phyloP scores from a whole-genome alignment of 2,329 filamentous ascomycete species.

The Nigrospora sphaerica region DNA sequence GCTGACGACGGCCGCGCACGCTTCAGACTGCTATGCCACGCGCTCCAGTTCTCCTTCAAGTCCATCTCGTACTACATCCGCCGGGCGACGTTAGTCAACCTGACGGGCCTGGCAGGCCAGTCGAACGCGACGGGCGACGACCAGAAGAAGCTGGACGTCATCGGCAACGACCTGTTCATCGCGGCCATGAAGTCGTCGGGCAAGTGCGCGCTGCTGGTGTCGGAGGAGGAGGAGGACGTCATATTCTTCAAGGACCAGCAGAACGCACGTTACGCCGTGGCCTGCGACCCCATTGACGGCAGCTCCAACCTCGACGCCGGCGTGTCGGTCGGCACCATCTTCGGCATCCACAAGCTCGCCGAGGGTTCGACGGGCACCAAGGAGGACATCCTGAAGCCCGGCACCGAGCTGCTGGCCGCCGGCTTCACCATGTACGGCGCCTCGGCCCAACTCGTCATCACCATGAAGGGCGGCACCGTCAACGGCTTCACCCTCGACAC shows the following conservation, averaged over 20 bases:
- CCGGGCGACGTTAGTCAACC: conserved; percentile 87
- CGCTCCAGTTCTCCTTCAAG: conserved; percentile 99
- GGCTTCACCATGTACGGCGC: conserved; percentile 99
- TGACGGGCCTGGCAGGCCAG: conserved; percentile 89
- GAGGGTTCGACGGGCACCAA: conserved; percentile 67
- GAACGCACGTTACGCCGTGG: conserved; percentile 84
- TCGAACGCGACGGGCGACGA: conserved; percentile 95
- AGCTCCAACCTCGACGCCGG: conserved; percentile 96
- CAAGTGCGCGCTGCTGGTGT: conserved; percentile 88
- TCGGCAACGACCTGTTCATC: conserved; percentile 97
- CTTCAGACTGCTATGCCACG: conserved; percentile 82
- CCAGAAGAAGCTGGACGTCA: conserved; percentile 99
- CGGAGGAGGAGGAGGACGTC: conserved; percentile 90
- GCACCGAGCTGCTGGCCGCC: conserved; percentile 83
- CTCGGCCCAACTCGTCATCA: conserved; percentile 91
- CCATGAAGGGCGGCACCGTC: conserved; percentile 85
- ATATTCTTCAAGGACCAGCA: conserved; percentile 76
- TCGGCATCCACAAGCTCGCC: conserved; percentile 83
- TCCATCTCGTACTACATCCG: conserved; percentile 99
- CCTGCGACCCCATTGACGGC: conserved; percentile 96
- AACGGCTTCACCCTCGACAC: conserved; percentile 98
- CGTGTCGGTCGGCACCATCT: conserved; percentile 96
- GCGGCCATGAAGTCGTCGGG: conserved; percentile 89
- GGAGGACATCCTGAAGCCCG: conserved; percentile 83
- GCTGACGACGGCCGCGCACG: neutral